Conservation (phyloP, 2,329 filamentous ascomycete species). For the Trichoderma afroharzianum region DNA sequence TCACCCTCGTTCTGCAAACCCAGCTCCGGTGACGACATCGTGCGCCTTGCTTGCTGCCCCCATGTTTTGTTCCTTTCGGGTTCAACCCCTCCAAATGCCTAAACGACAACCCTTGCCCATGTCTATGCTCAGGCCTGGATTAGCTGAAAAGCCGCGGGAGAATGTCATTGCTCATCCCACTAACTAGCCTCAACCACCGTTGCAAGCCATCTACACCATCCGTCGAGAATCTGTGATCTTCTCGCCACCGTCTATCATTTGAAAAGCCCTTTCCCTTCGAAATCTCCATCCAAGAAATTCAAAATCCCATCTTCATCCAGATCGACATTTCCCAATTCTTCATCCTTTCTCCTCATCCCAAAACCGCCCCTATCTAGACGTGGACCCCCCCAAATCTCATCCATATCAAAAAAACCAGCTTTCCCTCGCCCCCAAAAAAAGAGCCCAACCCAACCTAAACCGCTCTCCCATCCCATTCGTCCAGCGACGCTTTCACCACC, state of each 20-base stretch:
- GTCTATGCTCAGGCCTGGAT: not conserved
- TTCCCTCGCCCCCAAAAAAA: not conserved
- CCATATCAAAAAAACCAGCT: not conserved
- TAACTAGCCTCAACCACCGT: not conserved
- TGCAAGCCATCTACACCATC: not conserved
- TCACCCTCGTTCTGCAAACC: not conserved
- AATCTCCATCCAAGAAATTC: not conserved
- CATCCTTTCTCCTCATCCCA: not conserved
- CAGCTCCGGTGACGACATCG: conserved; percentile 12
- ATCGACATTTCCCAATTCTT: not conserved
- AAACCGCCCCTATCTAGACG: not conserved
- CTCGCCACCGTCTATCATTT: not conserved
- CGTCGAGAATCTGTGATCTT: not conserved
- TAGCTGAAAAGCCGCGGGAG: not conserved
- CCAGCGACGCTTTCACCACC: not conserved
- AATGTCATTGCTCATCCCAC: not conserved
- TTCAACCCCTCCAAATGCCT: not conserved
- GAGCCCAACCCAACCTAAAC: not conserved
- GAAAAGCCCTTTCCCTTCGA: too few species aligned
- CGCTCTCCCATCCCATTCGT: not conserved
- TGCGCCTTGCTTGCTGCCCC: not conserved
- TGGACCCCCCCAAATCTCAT: too few species aligned
- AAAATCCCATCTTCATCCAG: not conserved
- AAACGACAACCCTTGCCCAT: not conserved
- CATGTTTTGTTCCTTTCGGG: not conserved